Base-by-base conservation (phyloP, 495 filamentous ascomycete species). In the Penicillium odoratum region DNA sequence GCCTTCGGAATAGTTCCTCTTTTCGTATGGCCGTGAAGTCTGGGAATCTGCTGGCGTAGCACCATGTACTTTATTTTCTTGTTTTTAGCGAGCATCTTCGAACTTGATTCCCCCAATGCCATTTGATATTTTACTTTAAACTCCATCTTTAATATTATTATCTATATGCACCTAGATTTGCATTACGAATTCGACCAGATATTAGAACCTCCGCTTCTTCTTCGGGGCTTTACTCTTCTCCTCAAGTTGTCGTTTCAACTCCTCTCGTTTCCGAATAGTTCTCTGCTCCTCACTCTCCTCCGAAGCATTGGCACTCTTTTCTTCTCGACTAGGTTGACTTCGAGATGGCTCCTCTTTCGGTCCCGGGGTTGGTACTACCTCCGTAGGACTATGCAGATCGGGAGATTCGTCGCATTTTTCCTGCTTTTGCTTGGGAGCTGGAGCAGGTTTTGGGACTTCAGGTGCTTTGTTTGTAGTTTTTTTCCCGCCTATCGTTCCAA, bases 191-290 rank as follows among this genome's bases (percentile, higher is more conserved):
- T 8, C 7, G 9, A 9, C 4, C 0, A 36, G 33, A 9, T 2
- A 36, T 11, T 55, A 85, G 60, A 85, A 92, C 53, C 81, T 87
- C 51, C 87, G 77, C 67, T 88, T 92, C 73, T 88, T 90, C 67
- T 81, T 83, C 11, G 77, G 81, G n/a, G 79, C 82, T 21, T 85
- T 82, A n/a, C 77, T 81, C 61, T 85, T 86, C 60, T 68, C 79
- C 57, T 86, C 84, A n/a, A 90, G 70, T 49, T 89, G 81, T 49
- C 78, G 77, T 61, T 88, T 85, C 53, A 91, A 63, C 60, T 87
- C 81, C 47, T 80, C 79, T 25, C 88, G 78, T 60, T 83, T 89
- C 53, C 82, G 80, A 54, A 86, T 77, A 5, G 86, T 84, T 51
- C 78, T 81, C 62, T 89, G 83, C 50, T 80, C 67, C 46, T 78